Evolutionary conservation across 1,139 yeast genomes (phyloP), one percentile per base, ranked within the genome.

Genomic region (Blastobotrys ciferrii): DNA sequence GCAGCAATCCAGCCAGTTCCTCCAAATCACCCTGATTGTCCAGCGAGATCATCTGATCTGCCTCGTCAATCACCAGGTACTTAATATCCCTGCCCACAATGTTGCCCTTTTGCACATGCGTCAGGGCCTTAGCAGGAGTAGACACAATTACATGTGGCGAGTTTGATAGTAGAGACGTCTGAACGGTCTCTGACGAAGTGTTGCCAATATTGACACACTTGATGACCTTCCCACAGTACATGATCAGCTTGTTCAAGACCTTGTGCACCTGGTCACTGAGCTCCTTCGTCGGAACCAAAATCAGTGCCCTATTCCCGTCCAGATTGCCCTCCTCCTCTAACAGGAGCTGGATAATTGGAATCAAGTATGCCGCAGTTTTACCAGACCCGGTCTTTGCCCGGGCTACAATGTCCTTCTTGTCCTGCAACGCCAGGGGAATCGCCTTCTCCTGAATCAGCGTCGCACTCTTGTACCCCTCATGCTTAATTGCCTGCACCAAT

Each of bases 341-440:
- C 43, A 88, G 75, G 43, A 77, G 75, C 62, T 88, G 89, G 33
- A 88, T 67, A 14, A 88, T 82, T 3, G 96, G 96, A 42, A 88
- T 76, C 54, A 82, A 67, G 63, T 87, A 88, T 1, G 96, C 95
- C 18, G 85, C 85, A 0, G 96, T 88, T 65, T 88, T 88, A 56
- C 96, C 96, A 2, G 95, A 84, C 5, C 96, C 96, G 1, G 96
- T 88, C 35, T 86, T 80, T 14, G 96, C 95, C 60, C 86, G 80
- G 28, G 95, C 95, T 33, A 88, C 84, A 55, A 88, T 83, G 64
- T 88, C 96, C 68, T 89, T 80, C 61, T 83, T 84, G 58, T 87
- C 94, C 58, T 87, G 87, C 48, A 92, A 69, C 1, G 98, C 96
- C 48, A 92, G 71, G 30, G 96, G 96, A 52, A 92, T 87, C n/a